A percentile compares a stretch with the other conserved stretches of the same genome.
These are phyloP conservation scores for Stellera chamaejasme DNA, from an alignment of 345 rosid species.

Conservation along the genomic window DNA sequence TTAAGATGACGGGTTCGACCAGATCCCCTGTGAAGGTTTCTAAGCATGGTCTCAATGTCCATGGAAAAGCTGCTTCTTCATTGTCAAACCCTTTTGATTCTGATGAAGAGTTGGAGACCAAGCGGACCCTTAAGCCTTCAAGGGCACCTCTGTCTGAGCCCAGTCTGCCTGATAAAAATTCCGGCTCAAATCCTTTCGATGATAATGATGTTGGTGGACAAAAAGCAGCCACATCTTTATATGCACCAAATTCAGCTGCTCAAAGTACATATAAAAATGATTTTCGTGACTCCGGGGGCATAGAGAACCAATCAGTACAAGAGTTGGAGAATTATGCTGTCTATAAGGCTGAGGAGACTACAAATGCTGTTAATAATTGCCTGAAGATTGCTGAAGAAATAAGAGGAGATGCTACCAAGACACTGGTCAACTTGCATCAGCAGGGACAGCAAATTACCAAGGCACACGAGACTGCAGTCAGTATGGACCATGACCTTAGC, in stretches of 20 bases:
- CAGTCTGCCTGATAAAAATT: conserved; percentile 20
- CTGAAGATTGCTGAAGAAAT: conserved; percentile 89
- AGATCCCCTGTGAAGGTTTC: conserved; percentile 54
- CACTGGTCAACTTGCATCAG: conserved; percentile 70
- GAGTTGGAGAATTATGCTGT: conserved; percentile 80
- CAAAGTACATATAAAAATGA: conserved; percentile 63
- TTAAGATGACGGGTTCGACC: conserved; percentile 57
- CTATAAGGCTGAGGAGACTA: conserved; percentile 92
- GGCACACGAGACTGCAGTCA: conserved; percentile 62
- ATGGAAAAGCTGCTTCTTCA: conserved; percentile 27
- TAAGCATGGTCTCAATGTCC: conserved; percentile 49
- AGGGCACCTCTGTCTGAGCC: conserved; percentile 60
- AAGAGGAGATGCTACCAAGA: conserved; percentile 70
- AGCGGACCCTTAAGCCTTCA: conserved; percentile 36
- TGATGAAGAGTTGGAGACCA: conserved; percentile 50
- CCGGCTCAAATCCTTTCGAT: conserved; percentile 49
- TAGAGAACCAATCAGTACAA: conserved; percentile 82
- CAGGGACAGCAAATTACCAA: conserved; percentile 89
- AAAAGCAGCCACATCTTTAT: conserved; percentile 30
- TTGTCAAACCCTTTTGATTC: conserved; percentile 77
- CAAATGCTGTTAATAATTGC: conserved; percentile 69
- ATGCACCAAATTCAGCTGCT: conserved; percentile 27
- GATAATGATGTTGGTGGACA: conserved; percentile 26
- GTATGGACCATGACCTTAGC: conserved; percentile 81
- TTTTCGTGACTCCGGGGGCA: conserved; percentile 74